phyloP scores from a whole-genome alignment of 306 rosid species.

The Inga leiocalycina region DNA sequence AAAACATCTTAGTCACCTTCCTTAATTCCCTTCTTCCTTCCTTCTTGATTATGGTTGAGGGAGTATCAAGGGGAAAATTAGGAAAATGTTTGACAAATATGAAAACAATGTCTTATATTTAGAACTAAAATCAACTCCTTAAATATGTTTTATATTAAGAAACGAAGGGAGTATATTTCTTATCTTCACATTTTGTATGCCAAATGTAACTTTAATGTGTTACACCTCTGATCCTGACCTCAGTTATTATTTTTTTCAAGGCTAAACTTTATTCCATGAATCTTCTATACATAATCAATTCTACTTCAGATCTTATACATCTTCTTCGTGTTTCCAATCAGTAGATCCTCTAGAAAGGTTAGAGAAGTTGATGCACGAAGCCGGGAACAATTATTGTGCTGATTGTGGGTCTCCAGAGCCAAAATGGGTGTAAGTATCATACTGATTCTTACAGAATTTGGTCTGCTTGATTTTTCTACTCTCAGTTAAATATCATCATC shows the following conservation, averaged over 20 bases:
- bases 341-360: slow-evolving; percentile 72
- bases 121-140: no score
- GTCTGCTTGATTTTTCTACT: slow-evolving; percentile 8
- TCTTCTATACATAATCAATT: not conserved
- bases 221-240: not conserved
- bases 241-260: not conserved
- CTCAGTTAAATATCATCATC: not conserved
- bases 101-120: no score
- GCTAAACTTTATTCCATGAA: not conserved
- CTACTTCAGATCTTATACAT: not conserved
- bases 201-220: not conserved
- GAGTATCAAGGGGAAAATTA: no score
- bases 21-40: no score
- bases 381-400: slow-evolving; percentile 70
- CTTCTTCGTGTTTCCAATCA: slow-evolving; percentile 31
- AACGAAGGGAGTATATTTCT: no score
- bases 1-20: no score
- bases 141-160: no score
- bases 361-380: slow-evolving; percentile 52
- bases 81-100: no score
- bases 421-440: slow-evolving; percentile 88
- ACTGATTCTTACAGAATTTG: not conserved
- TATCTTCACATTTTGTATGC: no score
- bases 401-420: slow-evolving; percentile 95
- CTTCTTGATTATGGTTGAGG: no score